These are phyloP conservation scores for Aureobasidium sp. DNA, from an alignment of 2,329 filamentous ascomycete species.

Conservation along the genomic window DNA sequence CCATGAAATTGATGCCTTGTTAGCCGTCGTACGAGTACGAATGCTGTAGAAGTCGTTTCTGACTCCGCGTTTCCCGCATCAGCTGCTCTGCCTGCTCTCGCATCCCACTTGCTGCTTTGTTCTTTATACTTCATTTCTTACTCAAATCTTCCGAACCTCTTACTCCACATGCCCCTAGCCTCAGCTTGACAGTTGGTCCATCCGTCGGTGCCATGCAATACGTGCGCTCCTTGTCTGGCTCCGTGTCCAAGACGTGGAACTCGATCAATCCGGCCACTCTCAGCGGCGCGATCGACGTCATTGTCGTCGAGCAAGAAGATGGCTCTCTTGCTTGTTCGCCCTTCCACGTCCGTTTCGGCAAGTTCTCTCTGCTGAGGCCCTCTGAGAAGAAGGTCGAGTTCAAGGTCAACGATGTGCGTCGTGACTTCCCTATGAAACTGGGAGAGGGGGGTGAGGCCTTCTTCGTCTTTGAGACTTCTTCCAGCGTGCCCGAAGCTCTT, in stretches of 20 bases:
- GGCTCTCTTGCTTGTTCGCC: constrained; percentile 82
- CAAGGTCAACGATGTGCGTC: constrained; percentile 83
- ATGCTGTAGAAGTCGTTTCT: background rate
- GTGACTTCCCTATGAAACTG: constrained; percentile 95
- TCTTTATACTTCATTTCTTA: constrained; percentile 9
- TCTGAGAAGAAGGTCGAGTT: constrained; percentile 99
- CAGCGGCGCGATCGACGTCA: constrained; percentile 96
- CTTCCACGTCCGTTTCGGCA: constrained; percentile 97
- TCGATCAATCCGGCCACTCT: constrained; percentile 97
- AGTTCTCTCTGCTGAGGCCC: constrained; percentile 89
- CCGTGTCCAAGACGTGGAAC: constrained; percentile 98
- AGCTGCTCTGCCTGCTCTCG: constrained; percentile 9
- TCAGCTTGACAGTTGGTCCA: background rate
- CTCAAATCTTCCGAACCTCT: constrained; percentile 5
- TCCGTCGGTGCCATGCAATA: constrained; percentile 71
- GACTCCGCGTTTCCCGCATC: constrained; percentile 14
- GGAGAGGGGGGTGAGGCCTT: constrained; percentile 97
- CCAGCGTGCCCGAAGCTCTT: constrained; percentile 82
- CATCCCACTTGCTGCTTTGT: background rate
- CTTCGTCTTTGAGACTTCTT: constrained; percentile 94
- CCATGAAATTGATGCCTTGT: background rate
- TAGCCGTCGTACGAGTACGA: background rate
- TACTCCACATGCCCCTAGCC: background rate
- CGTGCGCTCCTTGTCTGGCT: constrained; percentile 90
- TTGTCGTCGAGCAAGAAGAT: constrained; percentile 95